Base-by-base conservation (phyloP, 495 filamentous ascomycete species). In the Penicillium waksmanii region DNA sequence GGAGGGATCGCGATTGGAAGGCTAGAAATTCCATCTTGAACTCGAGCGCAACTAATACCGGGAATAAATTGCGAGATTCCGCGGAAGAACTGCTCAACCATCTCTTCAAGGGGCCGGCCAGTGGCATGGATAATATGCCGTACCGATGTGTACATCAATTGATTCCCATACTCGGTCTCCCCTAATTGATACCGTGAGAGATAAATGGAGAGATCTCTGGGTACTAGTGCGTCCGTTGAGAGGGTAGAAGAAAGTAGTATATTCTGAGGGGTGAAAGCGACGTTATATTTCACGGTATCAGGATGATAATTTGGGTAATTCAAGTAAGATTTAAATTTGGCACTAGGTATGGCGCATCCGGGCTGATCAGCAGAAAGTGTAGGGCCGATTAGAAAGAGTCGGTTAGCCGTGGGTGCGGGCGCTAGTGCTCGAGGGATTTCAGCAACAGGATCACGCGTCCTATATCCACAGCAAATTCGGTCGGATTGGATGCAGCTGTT, bases 61-160 rank as follows among this genome's bases (percentile, higher is more conserved):
- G 53, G 53, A 43, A 48, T 19, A 35, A 47, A 56, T 8, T n/a
- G 23, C 10, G 13, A 36, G n/a, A 56, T 48, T 46, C 53, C 53
- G 27, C 15, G 3, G 27, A 48, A 56, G 27, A 56, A 56, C 42
- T 48, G 40, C 27, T 56, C 25, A 27, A 48, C n/a, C 17, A 56
- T 56, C 8, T 56, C 53, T 10, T 9, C 17, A 18, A 36, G 40
- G 15, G 38, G 34, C 23, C 53, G 53, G 9, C 43, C 43, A 34
- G 53, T 56, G 9, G 42, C 43, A 18, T 46, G 27, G 25, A 56
- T 48, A 3, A 48, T 56, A 23, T 17, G 53, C n/a, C 17, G 23
- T 36, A 56, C 53, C 11, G 38, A 40, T n/a, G 21, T 25, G 13
- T 40, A 40, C 5, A 55, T 27, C 9, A 25, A 55, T 17, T 15